Conservation (phyloP, 75 land plant species). For the Azolla pinnata region DNA sequence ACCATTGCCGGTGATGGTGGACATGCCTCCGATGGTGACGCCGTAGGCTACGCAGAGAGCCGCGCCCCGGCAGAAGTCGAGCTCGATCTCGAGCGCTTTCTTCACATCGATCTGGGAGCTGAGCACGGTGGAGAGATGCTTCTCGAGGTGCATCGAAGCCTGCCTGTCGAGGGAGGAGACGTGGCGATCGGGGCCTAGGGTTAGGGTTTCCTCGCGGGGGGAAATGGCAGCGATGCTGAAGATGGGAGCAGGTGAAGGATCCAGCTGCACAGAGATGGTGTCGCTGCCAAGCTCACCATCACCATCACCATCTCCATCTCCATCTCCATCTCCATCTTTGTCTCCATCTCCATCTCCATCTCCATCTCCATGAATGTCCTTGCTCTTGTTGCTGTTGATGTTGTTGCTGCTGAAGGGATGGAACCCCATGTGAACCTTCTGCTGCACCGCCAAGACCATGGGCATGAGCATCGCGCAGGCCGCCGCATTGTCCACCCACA, state of each 20-base stretch:
- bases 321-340: slow-evolving; percentile 7
- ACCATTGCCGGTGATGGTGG: slow-evolving; percentile 78
- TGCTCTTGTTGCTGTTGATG: background rate
- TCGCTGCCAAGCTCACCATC: slow-evolving; percentile 44
- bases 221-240: background rate
- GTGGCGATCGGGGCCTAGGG: background rate
- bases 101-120: background rate
- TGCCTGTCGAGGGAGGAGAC: background rate
- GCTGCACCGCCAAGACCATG: slow-evolving; percentile 67
- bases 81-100: slow-evolving; percentile 7
- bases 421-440: slow-evolving; percentile 30
- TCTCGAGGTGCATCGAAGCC: background rate
- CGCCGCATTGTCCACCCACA: slow-evolving; percentile 94
- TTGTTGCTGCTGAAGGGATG: background rate
- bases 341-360: background rate
- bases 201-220: background rate
- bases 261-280: no score
- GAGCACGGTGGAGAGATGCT: background rate
- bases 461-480: slow-evolving; percentile 89
- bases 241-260: no score
- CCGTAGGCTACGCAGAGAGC: slow-evolving; percentile 31
- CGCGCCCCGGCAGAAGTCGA: slow-evolving; percentile 16
- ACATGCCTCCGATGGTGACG: slow-evolving; percentile 70
- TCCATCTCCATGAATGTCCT: background rate
- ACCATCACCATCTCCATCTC: slow-evolving; percentile 61